Conservation (phyloP, 2,329 filamentous ascomycete species). For the Bisporella sp. region DNA sequence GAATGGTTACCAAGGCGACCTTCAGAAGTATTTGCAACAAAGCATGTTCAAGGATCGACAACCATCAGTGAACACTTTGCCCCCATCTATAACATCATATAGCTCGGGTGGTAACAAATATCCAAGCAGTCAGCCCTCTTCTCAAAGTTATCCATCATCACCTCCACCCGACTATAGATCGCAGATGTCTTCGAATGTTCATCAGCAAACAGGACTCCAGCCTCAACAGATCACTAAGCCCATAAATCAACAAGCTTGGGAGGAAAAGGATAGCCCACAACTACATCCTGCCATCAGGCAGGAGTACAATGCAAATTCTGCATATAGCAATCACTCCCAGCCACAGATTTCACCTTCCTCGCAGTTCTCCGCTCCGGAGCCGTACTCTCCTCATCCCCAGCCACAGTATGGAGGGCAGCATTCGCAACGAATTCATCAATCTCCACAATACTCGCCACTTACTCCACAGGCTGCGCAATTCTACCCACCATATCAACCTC, state of each 20-base stretch:
- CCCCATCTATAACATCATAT: conserved; percentile 10
- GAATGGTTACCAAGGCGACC: conserved; percentile 49
- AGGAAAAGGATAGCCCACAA: conserved; percentile 18
- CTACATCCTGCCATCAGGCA: conserved; percentile 34
- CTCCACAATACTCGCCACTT: background rate
- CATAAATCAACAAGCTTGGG: conserved; percentile 13
- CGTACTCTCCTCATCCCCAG: background rate
- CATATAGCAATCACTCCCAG: conserved; percentile 19
- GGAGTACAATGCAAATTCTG: conserved; percentile 17
- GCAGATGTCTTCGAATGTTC: conserved; percentile 3
- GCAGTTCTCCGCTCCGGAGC: background rate
- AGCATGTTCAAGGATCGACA: conserved; percentile 20
- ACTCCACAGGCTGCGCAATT: background rate
- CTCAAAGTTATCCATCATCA: conserved; percentile 4
- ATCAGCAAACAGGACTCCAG: conserved; percentile 7
- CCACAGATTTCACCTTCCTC: background rate
- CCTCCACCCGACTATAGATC: conserved; percentile 1
- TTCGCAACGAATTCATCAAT: background rate
- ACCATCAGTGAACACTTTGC: conserved; percentile 1
- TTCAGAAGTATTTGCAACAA: conserved; percentile 21
- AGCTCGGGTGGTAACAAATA: conserved; percentile 7
- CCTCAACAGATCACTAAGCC: conserved; percentile 6
- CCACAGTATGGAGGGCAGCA: background rate
- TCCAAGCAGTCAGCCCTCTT: conserved; percentile 4
- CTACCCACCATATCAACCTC: background rate